Percentiles rank a stretch among this genome's conserved stretches.
phyloP scores from a whole-genome alignment of 768 basidiomycete species.

The Kwoniella shandongensis region DNA sequence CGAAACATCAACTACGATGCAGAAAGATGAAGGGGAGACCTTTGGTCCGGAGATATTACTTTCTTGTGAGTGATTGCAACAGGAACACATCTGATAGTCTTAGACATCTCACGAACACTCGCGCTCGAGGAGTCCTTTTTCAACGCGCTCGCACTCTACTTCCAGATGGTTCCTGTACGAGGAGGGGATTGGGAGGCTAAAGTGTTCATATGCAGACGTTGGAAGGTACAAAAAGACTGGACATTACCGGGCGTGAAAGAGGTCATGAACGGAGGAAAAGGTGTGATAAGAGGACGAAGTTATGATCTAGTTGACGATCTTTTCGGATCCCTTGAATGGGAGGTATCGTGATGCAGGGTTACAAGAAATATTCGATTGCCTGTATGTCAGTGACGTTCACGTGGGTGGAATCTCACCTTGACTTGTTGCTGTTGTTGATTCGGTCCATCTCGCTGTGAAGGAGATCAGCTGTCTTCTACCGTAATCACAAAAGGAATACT shows the following conservation, averaged over 20 bases:
- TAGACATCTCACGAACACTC: conserved; percentile 44
- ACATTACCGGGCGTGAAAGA: conserved; percentile 27
- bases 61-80: conserved; percentile 57
- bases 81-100: conserved; percentile 9
- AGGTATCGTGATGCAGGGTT: conserved; percentile 19
- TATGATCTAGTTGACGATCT: conserved; percentile 41
- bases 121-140: conserved; percentile 50
- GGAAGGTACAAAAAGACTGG: conserved; percentile 36
- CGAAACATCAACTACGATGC: conserved; percentile 52
- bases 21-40: conserved; percentile 6
- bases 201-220: conserved; percentile 41
- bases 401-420: conserved; percentile 27
- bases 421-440: conserved; percentile 49
- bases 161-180: conserved; percentile 36
- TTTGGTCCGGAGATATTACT: conserved; percentile 59
- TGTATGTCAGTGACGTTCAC: conserved; percentile 25
- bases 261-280: conserved; percentile 40
- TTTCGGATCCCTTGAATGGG: conserved; percentile 39
- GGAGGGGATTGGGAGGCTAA: conserved; percentile 36
- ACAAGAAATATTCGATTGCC: conserved; percentile 49
- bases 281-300: conserved; percentile 33
- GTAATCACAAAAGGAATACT: no score
- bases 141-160: conserved; percentile 39
- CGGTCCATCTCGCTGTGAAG: conserved; percentile 46
- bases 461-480: no score